phyloP scores from a whole-genome alignment of 2,329 filamentous ascomycete genomes.

The Cyphellophora attinorum region DNA sequence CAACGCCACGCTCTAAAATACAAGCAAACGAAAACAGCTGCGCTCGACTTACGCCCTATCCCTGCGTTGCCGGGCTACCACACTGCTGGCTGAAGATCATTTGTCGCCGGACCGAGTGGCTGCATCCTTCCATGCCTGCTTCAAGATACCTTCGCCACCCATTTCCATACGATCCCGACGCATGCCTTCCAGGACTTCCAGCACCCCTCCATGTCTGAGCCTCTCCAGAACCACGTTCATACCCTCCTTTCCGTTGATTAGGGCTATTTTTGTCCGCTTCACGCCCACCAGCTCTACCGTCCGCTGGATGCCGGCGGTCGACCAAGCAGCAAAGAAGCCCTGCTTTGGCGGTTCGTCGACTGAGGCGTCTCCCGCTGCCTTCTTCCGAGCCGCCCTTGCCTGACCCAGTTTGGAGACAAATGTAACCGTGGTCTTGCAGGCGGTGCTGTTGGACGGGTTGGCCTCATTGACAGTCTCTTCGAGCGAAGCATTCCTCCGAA shows the following conservation, averaged over 20 bases:
- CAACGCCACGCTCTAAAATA: conserved; percentile 16
- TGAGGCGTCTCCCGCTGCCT: conserved; percentile 23
- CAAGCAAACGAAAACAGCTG: not conserved
- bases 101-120: conserved; percentile 12
- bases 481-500: conserved; percentile 25
- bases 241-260: conserved; percentile 54
- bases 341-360: conserved; percentile 42
- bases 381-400: conserved; percentile 39
- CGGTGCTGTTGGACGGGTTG: conserved; percentile 36
- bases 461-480: conserved; percentile 23
- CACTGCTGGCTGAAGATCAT: conserved; percentile 9
- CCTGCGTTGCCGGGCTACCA: conserved; percentile 5
- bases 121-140: conserved; percentile 31
- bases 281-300: conserved; percentile 55
- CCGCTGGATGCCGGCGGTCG: conserved; percentile 50
- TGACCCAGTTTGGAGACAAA: conserved; percentile 53
- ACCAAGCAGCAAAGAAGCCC: conserved; percentile 51
- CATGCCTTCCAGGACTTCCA: conserved; percentile 64
- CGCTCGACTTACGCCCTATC: not conserved
- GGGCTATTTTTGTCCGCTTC: conserved; percentile 49
- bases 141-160: conserved; percentile 29
- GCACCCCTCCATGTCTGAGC: conserved; percentile 55
- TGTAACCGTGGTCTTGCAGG: conserved; percentile 52
- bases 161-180: conserved; percentile 43
- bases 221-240: conserved; percentile 59